Evolutionary conservation across 805 yeast species (phyloP).

Genomic region (Brettanomyces sp.): DNA sequence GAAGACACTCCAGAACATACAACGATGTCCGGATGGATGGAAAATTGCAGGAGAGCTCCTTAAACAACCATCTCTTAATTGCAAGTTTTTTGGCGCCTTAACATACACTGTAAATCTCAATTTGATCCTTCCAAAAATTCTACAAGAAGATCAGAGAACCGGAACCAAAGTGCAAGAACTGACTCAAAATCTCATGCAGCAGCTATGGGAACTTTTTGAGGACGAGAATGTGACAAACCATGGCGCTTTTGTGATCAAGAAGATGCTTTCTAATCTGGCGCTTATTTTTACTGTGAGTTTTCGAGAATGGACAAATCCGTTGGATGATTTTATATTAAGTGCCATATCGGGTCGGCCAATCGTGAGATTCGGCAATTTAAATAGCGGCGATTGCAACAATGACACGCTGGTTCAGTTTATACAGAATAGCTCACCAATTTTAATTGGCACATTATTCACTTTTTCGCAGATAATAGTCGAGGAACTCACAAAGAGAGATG

Average conservation of each 20-base stretch:
- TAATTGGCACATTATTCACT: conserved; percentile 13
- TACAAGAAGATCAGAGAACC: not conserved
- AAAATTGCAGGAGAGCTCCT: conserved; percentile 48
- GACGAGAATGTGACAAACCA: conserved; percentile 5
- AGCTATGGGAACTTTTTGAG: not conserved
- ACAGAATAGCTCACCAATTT: conserved; percentile 1
- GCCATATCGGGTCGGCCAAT: not conserved
- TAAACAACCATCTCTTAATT: conserved; percentile 29
- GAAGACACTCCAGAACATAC: conserved; percentile 45
- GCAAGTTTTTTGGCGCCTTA: conserved; percentile 73
- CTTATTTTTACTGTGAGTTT: conserved; percentile 34
- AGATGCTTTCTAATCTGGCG: conserved; percentile 48
- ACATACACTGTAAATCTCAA: conserved; percentile 49
- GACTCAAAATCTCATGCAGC: not conserved
- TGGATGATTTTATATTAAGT: conserved; percentile 13
- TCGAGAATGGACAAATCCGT: conserved; percentile 32
- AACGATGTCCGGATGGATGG: conserved; percentile 48
- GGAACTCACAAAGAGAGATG: conserved; percentile 34
- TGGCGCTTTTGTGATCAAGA: conserved; percentile 40
- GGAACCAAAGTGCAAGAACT: not conserved
- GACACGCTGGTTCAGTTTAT: not conserved
- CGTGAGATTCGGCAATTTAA: not conserved
- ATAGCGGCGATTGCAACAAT: not conserved
- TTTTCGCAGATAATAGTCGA: conserved; percentile 42
- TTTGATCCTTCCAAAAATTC: not conserved